phyloP scores from a whole-genome alignment of 129 eudicot species.

The Logfia minima region DNA sequence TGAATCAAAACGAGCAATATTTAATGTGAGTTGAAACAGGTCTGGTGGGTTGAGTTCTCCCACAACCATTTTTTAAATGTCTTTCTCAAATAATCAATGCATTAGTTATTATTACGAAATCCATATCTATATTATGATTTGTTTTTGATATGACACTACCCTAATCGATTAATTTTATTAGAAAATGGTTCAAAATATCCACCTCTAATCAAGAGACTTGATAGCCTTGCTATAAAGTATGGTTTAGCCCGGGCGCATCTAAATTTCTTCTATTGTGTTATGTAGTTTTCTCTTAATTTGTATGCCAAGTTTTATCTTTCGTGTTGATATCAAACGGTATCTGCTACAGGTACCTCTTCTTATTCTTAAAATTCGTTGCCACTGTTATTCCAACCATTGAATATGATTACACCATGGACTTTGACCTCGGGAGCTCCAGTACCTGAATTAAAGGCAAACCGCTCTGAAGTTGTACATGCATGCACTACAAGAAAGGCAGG shows the following conservation, averaged over 20 bases:
- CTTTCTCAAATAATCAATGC: not conserved
- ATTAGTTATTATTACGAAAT: not conserved
- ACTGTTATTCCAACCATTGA: slow-evolving; percentile 95
- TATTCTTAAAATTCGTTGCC: slow-evolving; percentile 92
- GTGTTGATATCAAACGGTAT: not conserved
- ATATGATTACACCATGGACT: slow-evolving; percentile 97
- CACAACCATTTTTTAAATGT: too few relatives aligned
- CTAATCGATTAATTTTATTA: not conserved
- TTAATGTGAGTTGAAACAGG: not conserved
- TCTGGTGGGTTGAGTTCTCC: not conserved
- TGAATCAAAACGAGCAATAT: too few relatives aligned
- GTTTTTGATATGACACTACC: not conserved
- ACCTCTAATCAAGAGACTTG: not conserved
- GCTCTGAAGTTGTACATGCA: slow-evolving; percentile 5
- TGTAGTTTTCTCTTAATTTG: not conserved
- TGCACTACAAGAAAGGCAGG: slow-evolving; percentile 1
- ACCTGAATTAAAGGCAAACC: slow-evolving; percentile 43
- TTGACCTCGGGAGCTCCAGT: slow-evolving; percentile 85
- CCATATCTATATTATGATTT: too few relatives aligned
- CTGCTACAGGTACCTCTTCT: slow-evolving; percentile 75
- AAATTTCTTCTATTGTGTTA: slow-evolving; percentile 5
- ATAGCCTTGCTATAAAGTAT: not conserved
- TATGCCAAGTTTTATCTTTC: not conserved
- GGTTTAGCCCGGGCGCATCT: not conserved
- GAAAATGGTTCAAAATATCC: not conserved